Evolutionary conservation across 352 stramenopile species (phyloP).

Genomic region (Globisporangium spinosum): DNA sequence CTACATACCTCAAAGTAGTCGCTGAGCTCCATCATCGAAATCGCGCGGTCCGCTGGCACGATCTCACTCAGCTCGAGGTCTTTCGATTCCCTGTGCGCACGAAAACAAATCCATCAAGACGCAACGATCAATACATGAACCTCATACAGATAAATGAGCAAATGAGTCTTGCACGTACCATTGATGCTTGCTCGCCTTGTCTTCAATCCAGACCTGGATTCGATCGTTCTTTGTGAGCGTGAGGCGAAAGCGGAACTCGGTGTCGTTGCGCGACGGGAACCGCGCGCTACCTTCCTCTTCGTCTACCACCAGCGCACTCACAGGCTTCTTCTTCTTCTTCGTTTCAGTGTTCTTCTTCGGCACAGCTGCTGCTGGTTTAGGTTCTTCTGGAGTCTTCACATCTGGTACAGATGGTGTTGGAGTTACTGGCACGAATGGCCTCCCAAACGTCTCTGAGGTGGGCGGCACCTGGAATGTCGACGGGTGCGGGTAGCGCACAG

Average conservation of each 20-base stretch:
- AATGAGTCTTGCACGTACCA: not conserved
- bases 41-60: not conserved
- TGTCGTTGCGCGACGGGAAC: not conserved
- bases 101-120: not conserved
- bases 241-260: not conserved
- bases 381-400: not conserved
- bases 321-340: not conserved
- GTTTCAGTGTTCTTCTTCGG: not conserved
- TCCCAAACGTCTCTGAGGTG: not conserved
- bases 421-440: not conserved
- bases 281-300: not conserved
- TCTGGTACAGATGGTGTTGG: not conserved
- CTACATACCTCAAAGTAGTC: conserved; percentile 15
- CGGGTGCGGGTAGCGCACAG: not conserved
- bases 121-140: not conserved
- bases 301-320: not conserved
- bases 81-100: conserved; percentile 6
- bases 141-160: not conserved
- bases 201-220: conserved; percentile 2
- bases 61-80: conserved; percentile 10
- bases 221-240: not conserved
- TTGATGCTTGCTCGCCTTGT: conserved; percentile 5
- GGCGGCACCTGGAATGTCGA: not conserved
- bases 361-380: not conserved
- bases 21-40: conserved; percentile 8